Evolutionary conservation across 2,329 filamentous ascomycete genomes (phyloP), one percentile per base, ranked within the genome.

Genomic region (Aspergillus uvarum): DNA sequence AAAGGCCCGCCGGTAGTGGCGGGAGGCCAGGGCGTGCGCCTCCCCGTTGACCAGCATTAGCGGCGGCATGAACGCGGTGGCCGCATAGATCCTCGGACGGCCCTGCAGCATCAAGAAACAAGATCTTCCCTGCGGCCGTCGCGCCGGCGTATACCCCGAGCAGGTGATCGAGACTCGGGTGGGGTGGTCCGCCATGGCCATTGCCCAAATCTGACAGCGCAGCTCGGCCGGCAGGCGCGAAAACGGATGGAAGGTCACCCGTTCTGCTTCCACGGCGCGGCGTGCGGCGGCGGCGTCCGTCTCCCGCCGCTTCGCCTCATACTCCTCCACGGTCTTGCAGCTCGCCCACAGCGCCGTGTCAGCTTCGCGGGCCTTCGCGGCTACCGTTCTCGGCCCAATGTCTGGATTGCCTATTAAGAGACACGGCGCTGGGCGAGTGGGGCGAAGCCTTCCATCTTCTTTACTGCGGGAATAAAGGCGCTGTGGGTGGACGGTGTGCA

Each of bases 1-100:
- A 47, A 54, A 54, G 6, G 52, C 32, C 12, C 52, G 52, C 21
- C 35, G 52, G 38, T 54, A 54, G 42, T 47, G 52, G n/a, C 44
- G 44, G 1, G 24, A 44, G 11, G 52, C 52, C 21, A 54, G 38
- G 19, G 22, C 35, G 14, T 51, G 16, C 48, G 48, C n/a, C 48
- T 51, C 48, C 22, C 48, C 14, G 29, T 51, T 51, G 22, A 51
- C 48, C 48, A 51, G 48, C 26, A 51, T 51, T 10, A 54, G 11
- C 52, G 52, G 21, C 10, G 52, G 21, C 32, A 54, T 42, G 26
- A 44, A 54, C 21, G 52, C 52, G 35, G 52, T 54, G 35, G 52
- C 35, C 1, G 52, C 52, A 47, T 47, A 54, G 2, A 26, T 47
- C 35, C 38, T 44, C 14, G 52, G 52, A 19, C 21, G 22, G 1